phyloP scores from a whole-genome alignment of 169 alveolate genomes.

The Cryptosporidium ubiquitum region DNA sequence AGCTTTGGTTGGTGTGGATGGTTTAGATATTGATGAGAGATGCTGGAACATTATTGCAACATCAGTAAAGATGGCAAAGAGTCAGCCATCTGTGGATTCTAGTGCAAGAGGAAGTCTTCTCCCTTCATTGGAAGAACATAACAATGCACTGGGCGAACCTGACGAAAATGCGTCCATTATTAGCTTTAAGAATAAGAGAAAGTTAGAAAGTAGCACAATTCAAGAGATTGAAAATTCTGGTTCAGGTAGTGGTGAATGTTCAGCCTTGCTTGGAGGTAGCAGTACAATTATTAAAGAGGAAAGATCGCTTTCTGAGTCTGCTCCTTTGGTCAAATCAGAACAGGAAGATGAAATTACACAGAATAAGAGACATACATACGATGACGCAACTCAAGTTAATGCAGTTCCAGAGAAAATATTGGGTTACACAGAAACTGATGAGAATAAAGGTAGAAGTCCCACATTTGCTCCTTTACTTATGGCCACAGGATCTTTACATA shows the following conservation, averaged over 20 bases:
- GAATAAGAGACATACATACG: slow-evolving; percentile 65
- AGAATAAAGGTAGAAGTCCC: slow-evolving; percentile 70
- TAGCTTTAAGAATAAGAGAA: slow-evolving; percentile 40
- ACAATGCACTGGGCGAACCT: not conserved
- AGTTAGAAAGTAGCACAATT: not conserved
- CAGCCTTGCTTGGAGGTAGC: not conserved
- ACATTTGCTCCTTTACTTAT: slow-evolving; percentile 73
- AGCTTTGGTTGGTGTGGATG: slow-evolving; percentile 72
- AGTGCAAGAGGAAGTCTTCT: slow-evolving; percentile 71
- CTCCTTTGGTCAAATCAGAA: slow-evolving; percentile 37
- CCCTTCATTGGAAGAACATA: slow-evolving; percentile 40
- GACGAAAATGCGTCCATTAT: slow-evolving; percentile 42
- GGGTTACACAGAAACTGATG: not conserved
- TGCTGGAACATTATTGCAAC: slow-evolving; percentile 73
- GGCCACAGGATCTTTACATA: slow-evolving; percentile 73
- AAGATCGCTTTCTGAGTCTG: slow-evolving; percentile 49
- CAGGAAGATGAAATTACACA: slow-evolving; percentile 23
- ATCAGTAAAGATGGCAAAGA: slow-evolving; percentile 72
- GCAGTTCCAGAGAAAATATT: not conserved
- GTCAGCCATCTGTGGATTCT: slow-evolving; percentile 69
- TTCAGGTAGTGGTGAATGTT: not conserved
- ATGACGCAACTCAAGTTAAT: slow-evolving; percentile 28
- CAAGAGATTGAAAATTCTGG: not conserved
- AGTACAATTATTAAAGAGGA: slow-evolving; percentile 23
- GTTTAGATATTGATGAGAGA: slow-evolving; percentile 64